These are phyloP conservation scores for Solanum stenotomum DNA, from an alignment of 257 asterid genomes.

Conservation along the genomic window DNA sequence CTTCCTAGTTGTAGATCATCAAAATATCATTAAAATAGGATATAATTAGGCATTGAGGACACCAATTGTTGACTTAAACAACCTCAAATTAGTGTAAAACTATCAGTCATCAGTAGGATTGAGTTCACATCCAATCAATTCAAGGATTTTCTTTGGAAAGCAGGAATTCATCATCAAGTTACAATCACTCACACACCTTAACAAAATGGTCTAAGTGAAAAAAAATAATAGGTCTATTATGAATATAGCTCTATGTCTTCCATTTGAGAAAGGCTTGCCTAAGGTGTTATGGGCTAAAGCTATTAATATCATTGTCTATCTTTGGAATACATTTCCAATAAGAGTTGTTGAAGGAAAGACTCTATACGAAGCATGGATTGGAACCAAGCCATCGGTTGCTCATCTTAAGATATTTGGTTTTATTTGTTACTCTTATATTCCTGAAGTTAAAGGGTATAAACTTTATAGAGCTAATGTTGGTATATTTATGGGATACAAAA, in stretches of 20 bases:
- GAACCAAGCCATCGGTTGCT: too few species aligned
- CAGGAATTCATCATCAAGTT: neutral
- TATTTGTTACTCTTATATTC: neutral
- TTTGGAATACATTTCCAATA: neutral
- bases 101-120: too few species aligned
- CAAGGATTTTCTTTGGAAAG: neutral
- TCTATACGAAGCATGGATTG: neutral
- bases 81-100: too few species aligned
- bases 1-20: too few species aligned
- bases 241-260: neutral
- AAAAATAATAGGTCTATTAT: neutral
- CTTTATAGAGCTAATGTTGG: too few species aligned
- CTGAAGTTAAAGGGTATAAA: too few species aligned
- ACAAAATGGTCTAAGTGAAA: neutral
- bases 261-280: neutral
- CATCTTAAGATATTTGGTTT: neutral
- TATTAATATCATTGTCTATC: neutral
- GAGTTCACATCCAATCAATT: too few species aligned
- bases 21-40: too few species aligned
- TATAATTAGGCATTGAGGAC: too few species aligned
- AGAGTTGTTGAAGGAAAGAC: neutral
- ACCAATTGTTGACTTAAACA: too few species aligned
- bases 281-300: neutral
- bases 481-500: too few species aligned
- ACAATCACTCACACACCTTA: neutral